Conservation (phyloP, 441 rosid species). For the Adansonia grandidieri region DNA sequence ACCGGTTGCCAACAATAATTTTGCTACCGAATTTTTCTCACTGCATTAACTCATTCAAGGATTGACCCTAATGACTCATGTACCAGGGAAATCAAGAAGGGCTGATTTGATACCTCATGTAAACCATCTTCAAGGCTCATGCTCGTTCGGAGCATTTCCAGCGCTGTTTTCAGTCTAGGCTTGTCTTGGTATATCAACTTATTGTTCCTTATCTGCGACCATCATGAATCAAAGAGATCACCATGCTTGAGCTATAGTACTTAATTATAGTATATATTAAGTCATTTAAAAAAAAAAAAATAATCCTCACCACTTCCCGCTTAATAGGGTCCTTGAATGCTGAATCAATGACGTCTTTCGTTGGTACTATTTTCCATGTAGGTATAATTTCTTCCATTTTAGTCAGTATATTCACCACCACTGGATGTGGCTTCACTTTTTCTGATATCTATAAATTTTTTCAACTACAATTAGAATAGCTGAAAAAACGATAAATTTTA, state of each 20-base stretch:
- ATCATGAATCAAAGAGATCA: background rate
- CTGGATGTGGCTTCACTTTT: constrained; percentile 91
- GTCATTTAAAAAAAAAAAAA: constrained; percentile 2
- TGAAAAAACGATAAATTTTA: background rate
- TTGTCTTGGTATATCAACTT: constrained; percentile 95
- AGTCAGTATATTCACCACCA: constrained; percentile 74
- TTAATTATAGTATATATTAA: background rate
- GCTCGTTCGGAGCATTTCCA: constrained; percentile 95
- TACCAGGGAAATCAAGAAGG: background rate
- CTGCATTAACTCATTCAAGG: constrained; percentile 16
- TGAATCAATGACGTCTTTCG: constrained; percentile 82
- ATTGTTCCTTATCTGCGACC: constrained; percentile 77
- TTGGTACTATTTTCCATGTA: constrained; percentile 96
- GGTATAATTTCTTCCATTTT: constrained; percentile 87
- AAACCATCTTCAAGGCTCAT: constrained; percentile 78
- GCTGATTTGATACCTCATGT: constrained; percentile 45
- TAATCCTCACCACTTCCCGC: constrained; percentile 63
- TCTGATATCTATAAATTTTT: constrained; percentile 69
- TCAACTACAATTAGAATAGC: background rate
- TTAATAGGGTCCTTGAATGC: constrained; percentile 86
- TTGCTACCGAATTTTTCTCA: constrained; percentile 5
- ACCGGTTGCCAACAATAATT: background rate
- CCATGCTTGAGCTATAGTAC: background rate
- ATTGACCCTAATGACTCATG: background rate
- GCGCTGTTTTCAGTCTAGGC: constrained; percentile 89